Base-by-base conservation (phyloP, 2,329 filamentous ascomycete species). In the Venturia carpophila region DNA sequence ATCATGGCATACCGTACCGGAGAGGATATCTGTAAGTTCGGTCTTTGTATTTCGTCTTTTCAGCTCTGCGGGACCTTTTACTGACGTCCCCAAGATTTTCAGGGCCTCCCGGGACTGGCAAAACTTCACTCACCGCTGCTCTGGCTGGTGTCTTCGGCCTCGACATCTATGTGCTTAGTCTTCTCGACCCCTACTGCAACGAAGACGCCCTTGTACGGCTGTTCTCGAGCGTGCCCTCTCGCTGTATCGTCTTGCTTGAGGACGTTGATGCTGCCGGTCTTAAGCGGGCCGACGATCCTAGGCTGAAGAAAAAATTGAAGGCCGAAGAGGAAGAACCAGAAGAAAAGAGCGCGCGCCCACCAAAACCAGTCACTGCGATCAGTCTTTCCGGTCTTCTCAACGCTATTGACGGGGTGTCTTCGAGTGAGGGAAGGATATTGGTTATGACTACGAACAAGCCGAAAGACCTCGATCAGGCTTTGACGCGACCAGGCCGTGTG, bases 1-100 rank as follows among this genome's bases (percentile, higher is more conserved):
- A 91, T 69, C 83, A 91, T 6, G 91, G 92, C 0, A 93, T 96
- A 41, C 91, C 92, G 0, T 95, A 95, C 73, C 84, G 91, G 15
- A 82, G 91, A 5, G 92, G 91, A 0, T 96, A 94, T 71, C 82
- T 96, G 62, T 55, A 7, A 58, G 52, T 37, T 6, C 15, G 9
- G 17, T 15, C 27, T 58, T 58, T 11, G n/a, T 19, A n/a, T 30
- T 27, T 1, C 3, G 9, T 19, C 24, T 60, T 34, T 4, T 19
- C 24, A 62, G 13, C 37, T 9, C 17, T 37, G 60, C 5, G 7
- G 9, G 41, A 6, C n/a, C 7, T n/a, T 19, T n/a, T 21, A 27
- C 39, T 37, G 17, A 62, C n/a, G 13, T n/a, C 7, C 19, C 5
- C 17, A 19, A 58, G 52, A n/a, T 73, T 96, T n/a, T 81, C 92